Conservation (phyloP, 2,329 filamentous ascomycete genomes). For the Trichoderma koningii region DNA sequence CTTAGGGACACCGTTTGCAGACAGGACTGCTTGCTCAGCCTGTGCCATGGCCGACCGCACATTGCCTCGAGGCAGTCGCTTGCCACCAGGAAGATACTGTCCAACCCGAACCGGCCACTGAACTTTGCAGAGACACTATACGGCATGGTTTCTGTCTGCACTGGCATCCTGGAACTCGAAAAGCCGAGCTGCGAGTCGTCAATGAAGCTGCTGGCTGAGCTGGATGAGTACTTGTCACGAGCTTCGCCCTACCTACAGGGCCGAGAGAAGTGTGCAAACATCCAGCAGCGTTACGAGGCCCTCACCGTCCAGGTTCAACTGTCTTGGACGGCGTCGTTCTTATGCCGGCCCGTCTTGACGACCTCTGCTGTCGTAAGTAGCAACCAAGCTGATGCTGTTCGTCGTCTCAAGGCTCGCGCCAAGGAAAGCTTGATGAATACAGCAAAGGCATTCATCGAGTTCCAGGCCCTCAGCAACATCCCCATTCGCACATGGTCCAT, state of each 20-base stretch:
- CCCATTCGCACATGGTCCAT: slow-evolving; percentile 25
- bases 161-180: background rate
- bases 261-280: slow-evolving; percentile 12
- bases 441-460: slow-evolving; percentile 17
- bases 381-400: background rate
- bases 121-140: background rate
- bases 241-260: slow-evolving; percentile 5
- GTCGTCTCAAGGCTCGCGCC: slow-evolving; percentile 9
- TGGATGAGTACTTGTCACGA: slow-evolving; percentile 19
- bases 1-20: slow-evolving; percentile 15
- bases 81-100: background rate
- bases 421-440: slow-evolving; percentile 22
- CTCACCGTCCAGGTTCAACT: slow-evolving; percentile 13
- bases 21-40: slow-evolving; percentile 21
- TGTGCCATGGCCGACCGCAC: slow-evolving; percentile 21
- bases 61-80: slow-evolving; percentile 9
- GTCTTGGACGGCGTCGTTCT: slow-evolving; percentile 2
- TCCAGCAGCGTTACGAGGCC: slow-evolving; percentile 21
- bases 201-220: slow-evolving; percentile 1
- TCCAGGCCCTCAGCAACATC: slow-evolving; percentile 20
- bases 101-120: background rate
- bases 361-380: background rate
- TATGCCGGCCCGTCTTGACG: slow-evolving; percentile 16
- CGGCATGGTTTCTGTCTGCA: background rate
- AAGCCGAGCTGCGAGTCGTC: slow-evolving; percentile 5